Base-by-base conservation (phyloP, 1,284 basidiomycete species). In the Microbotryomycetes sp. region DNA sequence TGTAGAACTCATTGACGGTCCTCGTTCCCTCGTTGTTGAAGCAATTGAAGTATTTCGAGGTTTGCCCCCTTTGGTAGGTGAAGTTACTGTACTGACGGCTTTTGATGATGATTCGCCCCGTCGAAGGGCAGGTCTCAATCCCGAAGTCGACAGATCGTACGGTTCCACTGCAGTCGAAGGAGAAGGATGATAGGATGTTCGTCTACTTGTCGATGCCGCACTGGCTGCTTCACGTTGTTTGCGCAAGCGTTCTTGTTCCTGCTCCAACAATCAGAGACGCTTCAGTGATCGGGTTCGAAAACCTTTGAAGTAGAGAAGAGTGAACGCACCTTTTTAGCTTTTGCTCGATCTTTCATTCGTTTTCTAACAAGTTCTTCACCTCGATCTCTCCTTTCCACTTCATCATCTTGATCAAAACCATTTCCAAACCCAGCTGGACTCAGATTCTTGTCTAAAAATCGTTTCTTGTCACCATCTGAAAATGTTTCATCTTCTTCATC, bases 331-430 rank as follows among this genome's bases (percentile, higher is more conserved):
- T 75, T 75, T 49, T 76, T 73, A 30, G 70, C 63, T 58, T 74
- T 72, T 16, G 58, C 58, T 4, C 58, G 71, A 57, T 80, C 80
- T 64, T 77, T 77, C 74, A 80, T 79, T 29, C 82, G 71, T 47
- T 78, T 74, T 42, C 79, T 74, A 59, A 83, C 79, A 9, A 83
- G 77, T 66, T 79, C 79, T 62, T 81, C 80, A 7, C 82, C 82
- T 28, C 81, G 74, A 69, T 83, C 82, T 36, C 74, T 71, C 12
- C 75, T 73, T 49, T 76, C 70, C 9, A 77, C 75, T 62, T 80
- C 81, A 61, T 83, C 81, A 58, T 81, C 80, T 26, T 75, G 74
- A 12, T 68, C 71, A 29, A 65, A 63, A 26, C 72, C 71, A 15
- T 23, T n/a, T 6, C 48, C 48, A 9, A 15, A 9, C 28, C 47